Percentiles rank a stretch among this genome's conserved stretches.
phyloP scores from a whole-genome alignment of 805 yeast species.

The Spathaspora gorwiae region DNA sequence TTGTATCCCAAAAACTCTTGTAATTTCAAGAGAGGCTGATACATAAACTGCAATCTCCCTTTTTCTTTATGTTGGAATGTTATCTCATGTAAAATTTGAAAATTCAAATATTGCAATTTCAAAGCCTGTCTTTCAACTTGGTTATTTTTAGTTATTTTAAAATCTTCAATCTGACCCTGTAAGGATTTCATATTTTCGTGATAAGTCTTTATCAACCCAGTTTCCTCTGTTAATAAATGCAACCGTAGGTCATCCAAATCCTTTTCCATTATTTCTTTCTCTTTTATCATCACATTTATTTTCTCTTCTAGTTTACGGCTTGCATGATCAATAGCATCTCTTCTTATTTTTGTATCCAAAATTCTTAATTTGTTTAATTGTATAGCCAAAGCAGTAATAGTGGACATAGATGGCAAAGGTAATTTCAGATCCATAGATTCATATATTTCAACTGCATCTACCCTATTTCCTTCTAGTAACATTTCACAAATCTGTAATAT shows the following conservation, averaged over 20 bases:
- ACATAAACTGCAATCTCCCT: constrained; percentile 12
- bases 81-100: constrained; percentile 22
- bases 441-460: neutral
- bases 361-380: constrained; percentile 28
- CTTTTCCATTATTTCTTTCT: neutral
- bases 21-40: constrained; percentile 25
- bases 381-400: constrained; percentile 22
- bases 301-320: constrained; percentile 1
- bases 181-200: neutral
- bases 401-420: constrained; percentile 12
- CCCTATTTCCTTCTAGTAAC: constrained; percentile 8
- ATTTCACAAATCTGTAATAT: constrained; percentile 18
- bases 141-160: constrained; percentile 8
- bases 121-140: constrained; percentile 22
- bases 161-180: constrained; percentile 3
- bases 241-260: neutral
- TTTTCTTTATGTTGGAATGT: constrained; percentile 12
- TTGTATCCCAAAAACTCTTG: constrained; percentile 24
- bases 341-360: constrained; percentile 10
- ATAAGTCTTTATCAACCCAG: neutral
- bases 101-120: constrained; percentile 19
- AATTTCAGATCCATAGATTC: constrained; percentile 6
- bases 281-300: constrained; percentile 1
- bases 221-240: neutral
- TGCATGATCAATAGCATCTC: constrained; percentile 10